These are phyloP conservation scores for Microcera coccophila DNA, from an alignment of 2,329 filamentous ascomycete species.

Conservation along the genomic window DNA sequence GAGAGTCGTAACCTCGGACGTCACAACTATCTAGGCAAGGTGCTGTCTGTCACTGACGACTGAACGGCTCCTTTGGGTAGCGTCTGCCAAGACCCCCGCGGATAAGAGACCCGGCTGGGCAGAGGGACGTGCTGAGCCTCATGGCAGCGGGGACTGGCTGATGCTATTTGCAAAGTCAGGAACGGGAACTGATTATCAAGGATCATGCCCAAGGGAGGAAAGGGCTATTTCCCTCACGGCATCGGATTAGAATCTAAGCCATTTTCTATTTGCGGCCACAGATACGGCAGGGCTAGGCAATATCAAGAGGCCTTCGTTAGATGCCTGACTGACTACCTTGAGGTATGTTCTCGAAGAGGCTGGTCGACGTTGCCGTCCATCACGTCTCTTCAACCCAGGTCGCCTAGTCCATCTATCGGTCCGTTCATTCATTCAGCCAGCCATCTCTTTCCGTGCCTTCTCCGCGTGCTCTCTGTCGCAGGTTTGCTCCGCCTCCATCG, in stretches of 20 bases:
- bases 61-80: background rate
- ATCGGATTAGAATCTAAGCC: too few species aligned
- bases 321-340: too few species aligned
- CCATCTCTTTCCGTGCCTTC: background rate
- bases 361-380: background rate
- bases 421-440: constrained; percentile 6
- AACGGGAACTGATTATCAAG: too few species aligned
- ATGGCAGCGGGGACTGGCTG: background rate
- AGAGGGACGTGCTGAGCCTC: background rate
- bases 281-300: background rate
- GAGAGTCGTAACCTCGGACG: background rate
- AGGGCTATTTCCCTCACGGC: too few species aligned
- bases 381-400: background rate
- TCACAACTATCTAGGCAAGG: background rate
- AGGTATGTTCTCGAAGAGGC: background rate
- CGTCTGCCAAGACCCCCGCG: background rate
- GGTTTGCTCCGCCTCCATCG: constrained; percentile 10
- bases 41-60: background rate
- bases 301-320: too few species aligned
- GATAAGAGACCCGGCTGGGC: background rate
- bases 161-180: too few species aligned
- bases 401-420: constrained; percentile 1
- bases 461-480: constrained; percentile 1
- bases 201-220: too few species aligned
- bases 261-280: background rate